Base-by-base conservation (phyloP, 2,329 filamentous ascomycete species). In the Coleophoma cylindrospora region DNA sequence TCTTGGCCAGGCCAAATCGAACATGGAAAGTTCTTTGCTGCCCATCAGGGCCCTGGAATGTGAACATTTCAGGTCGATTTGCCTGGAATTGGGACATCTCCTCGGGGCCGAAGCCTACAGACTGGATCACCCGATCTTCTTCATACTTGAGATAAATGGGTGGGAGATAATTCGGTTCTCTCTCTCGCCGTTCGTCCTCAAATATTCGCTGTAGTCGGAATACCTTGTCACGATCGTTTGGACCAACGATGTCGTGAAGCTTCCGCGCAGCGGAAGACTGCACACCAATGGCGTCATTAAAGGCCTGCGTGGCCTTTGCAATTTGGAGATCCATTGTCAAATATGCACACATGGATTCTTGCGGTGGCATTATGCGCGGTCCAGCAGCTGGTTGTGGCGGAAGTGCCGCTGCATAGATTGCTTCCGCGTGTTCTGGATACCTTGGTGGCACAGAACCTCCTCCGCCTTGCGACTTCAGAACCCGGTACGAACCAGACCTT, bases 131-230 rank as follows among this genome's bases (percentile, higher is more conserved):
- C 22, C 75, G 70, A 21, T 80, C 75, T 46, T 80, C 75, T 50
- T 79, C 74, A 44, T 73, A 68, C 54, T 74, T 75, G 36, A 71
- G 74, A 52, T 80, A 74, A n/a, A 85, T 84, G 2, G 82, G 82
- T 4, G 82, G 81, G 17, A 85, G 70, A 61, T 85, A 84, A 43
- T 80, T 81, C 15, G 81, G 81, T 44, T 67, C 79, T 56, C 74
- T 70, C 33, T 72, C 68, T 52, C 81, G 80, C 56, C 66, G 56
- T 47, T 86, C 81, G 14, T 77, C 75, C 47, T 80, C 73, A 43
- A 86, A 70, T 46, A 73, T 70, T 44, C 70, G 71, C 56, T 79
- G 76, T 41, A 83, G 65, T 9, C 66, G 67, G 38, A 68, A 59
- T 4, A 83, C 68, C 52, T 74, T 80, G 1, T 80, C 76, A 12